Evolutionary conservation across 495 filamentous ascomycete species (phyloP).

Genomic region (Talaromyces ruber): DNA sequence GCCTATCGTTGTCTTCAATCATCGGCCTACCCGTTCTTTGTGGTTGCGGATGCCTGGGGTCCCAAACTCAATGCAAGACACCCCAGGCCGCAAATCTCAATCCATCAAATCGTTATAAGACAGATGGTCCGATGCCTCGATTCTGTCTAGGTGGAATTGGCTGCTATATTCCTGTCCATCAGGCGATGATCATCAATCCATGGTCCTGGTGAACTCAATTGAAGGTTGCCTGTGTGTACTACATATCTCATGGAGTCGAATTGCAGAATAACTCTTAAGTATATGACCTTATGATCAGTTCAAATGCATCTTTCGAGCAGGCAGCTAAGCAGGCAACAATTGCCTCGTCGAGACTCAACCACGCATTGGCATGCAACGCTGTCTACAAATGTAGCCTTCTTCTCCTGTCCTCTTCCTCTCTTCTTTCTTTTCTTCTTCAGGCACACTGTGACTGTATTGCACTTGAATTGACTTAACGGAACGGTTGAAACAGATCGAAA

Average conservation of each 20-base stretch:
- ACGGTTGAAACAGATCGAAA: slow-evolving; percentile 3
- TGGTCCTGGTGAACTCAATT: background rate
- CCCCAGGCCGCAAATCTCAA: background rate
- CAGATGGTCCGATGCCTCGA: background rate
- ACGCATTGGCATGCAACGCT: background rate
- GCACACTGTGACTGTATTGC: background rate
- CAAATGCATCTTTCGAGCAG: background rate
- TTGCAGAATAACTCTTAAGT: background rate
- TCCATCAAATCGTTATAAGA: background rate
- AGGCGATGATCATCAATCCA: background rate
- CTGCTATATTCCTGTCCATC: background rate
- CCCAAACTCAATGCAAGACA: background rate
- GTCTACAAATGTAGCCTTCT: background rate
- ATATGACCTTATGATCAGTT: background rate
- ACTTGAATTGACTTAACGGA: background rate
- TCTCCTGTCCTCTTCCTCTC: background rate
- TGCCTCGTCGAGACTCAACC: background rate
- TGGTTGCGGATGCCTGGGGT: background rate
- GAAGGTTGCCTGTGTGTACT: background rate
- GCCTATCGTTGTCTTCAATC: background rate
- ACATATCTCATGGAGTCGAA: background rate
- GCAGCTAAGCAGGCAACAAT: background rate
- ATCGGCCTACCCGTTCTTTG: background rate
- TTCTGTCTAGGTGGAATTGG: background rate
- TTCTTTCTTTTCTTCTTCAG: slow-evolving; percentile 1